phyloP scores from a whole-genome alignment of 2,329 filamentous ascomycete species.

The Hypoxylon sp. region DNA sequence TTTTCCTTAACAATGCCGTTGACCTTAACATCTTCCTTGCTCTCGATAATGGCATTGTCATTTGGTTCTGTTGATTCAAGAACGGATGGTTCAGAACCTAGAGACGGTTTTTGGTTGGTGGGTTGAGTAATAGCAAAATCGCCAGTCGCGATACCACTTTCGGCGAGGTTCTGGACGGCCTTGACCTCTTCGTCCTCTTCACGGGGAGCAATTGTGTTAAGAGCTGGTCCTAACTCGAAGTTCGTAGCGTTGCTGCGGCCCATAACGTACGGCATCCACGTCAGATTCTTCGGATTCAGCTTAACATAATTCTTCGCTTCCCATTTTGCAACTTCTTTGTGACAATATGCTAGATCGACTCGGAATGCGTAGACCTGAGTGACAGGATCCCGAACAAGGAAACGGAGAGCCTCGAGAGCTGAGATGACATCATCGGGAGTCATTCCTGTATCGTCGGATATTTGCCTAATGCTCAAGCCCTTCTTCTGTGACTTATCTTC shows the following conservation, averaged over 20 bases:
- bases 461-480: conserved; percentile 73
- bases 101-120: conserved; percentile 52
- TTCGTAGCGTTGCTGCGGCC: conserved; percentile 85
- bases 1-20: conserved; percentile 52
- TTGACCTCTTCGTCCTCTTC: conserved; percentile 76
- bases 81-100: conserved; percentile 50
- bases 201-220: conserved; percentile 89
- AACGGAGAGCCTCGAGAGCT: conserved; percentile 89
- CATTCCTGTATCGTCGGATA: conserved; percentile 93
- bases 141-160: conserved; percentile 53
- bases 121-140: conserved; percentile 49
- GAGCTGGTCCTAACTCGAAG: conserved; percentile 83
- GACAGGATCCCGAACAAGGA: conserved; percentile 88
- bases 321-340: conserved; percentile 89
- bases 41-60: conserved; percentile 50
- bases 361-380: conserved; percentile 92
- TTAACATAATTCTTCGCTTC: conserved; percentile 89
- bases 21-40: conserved; percentile 42
- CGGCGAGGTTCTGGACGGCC: conserved; percentile 52
- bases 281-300: conserved; percentile 82
- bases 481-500: conserved; percentile 58
- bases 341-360: conserved; percentile 87
- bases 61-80: conserved; percentile 60
- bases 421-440: conserved; percentile 97
- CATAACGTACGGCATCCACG: conserved; percentile 99